Percentiles rank a stretch among this genome's conserved stretches.
phyloP scores from a whole-genome alignment of 768 basidiomycete genomes.

The Phlegmacium glaucopus region DNA sequence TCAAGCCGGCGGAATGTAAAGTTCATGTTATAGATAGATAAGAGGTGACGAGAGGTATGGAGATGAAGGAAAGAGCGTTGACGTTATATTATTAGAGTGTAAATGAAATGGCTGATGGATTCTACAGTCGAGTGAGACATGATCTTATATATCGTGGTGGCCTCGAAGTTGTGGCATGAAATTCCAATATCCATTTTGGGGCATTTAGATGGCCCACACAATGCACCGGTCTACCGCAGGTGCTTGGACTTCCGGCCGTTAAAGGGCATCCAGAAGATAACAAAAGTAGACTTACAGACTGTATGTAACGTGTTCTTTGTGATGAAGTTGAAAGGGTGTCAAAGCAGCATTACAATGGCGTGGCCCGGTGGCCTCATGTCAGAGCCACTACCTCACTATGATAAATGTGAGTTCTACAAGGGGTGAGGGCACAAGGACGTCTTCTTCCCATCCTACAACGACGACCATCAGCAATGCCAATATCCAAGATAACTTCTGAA shows the following conservation, averaged over 20 bases:
- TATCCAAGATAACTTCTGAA: neutral
- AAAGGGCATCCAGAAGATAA: neutral
- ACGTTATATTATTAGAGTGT: neutral
- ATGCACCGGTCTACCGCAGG: neutral
- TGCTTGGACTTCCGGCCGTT: conserved; percentile 2
- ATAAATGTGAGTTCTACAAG: neutral
- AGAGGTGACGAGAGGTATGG: conserved; percentile 2
- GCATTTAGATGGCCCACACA: neutral
- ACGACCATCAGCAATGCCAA: neutral
- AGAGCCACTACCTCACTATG: neutral
- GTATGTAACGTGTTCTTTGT: conserved; percentile 13
- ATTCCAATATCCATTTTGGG: neutral
- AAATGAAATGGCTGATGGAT: neutral
- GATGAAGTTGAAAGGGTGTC: conserved; percentile 6
- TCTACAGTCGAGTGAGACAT: neutral
- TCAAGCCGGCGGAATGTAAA: conserved; percentile 3
- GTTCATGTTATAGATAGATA: conserved; percentile 5
- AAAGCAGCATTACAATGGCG: conserved; percentile 8
- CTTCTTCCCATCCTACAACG: neutral
- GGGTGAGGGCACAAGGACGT: conserved; percentile 2
- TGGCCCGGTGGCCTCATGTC: conserved; percentile 13
- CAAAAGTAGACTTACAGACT: neutral
- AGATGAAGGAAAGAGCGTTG: neutral
- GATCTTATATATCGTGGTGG: neutral
- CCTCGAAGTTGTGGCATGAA: neutral